These are phyloP conservation scores for Penicillium rolfsii DNA, from an alignment of 2,329 filamentous ascomycete species.

Conservation along the genomic window DNA sequence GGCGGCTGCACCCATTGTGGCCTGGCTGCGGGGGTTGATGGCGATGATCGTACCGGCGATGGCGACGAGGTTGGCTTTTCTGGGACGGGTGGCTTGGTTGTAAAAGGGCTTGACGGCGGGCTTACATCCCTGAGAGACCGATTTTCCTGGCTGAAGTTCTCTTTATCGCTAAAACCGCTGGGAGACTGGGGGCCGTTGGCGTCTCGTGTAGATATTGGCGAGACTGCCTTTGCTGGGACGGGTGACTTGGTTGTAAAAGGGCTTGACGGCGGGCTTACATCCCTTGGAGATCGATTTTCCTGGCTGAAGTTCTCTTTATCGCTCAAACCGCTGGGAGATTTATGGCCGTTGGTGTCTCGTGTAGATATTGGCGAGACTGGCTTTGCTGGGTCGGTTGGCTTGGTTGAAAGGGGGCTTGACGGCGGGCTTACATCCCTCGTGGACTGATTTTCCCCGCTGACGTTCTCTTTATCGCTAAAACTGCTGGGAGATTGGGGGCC, in stretches of 20 bases:
- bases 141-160: slow-evolving; percentile 19
- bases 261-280: slow-evolving; percentile 23
- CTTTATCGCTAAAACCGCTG: slow-evolving; percentile 10
- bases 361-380: slow-evolving; percentile 11
- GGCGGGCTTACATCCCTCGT: slow-evolving; percentile 25
- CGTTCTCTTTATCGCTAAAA: slow-evolving; percentile 13
- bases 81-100: slow-evolving; percentile 29
- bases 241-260: slow-evolving; percentile 25
- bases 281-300: slow-evolving; percentile 21
- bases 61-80: slow-evolving; percentile 27
- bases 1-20: slow-evolving; percentile 30
- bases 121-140: slow-evolving; percentile 25
- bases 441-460: slow-evolving; percentile 23
- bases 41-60: slow-evolving; percentile 16
- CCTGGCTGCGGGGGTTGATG: slow-evolving; percentile 52
- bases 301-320: slow-evolving; percentile 20
- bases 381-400: slow-evolving; percentile 26
- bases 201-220: slow-evolving; percentile 5
- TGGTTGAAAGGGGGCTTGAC: slow-evolving; percentile 20
- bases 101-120: slow-evolving; percentile 22
- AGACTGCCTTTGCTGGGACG: slow-evolving; percentile 31
- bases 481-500: background rate
- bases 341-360: background rate
- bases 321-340: background rate
- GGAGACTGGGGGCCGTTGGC: background rate